Percentiles rank a stretch among this genome's conserved stretches.
Evolutionary conservation across 73 alveolate genomes (phyloP).

Genomic region (Tetrahymena malaccensis): DNA sequence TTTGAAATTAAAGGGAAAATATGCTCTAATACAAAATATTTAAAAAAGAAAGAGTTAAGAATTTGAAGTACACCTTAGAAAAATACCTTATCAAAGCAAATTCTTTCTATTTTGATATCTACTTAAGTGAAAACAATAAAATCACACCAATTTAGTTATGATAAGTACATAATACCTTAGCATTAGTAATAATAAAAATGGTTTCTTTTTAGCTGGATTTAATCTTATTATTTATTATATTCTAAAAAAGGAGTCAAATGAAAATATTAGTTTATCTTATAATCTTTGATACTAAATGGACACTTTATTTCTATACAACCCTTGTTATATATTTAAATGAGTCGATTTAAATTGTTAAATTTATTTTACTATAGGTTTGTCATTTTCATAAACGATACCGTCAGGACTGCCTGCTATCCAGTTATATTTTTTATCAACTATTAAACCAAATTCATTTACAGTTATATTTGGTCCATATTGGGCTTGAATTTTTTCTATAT

Average conservation of each 20-base stretch:
- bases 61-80: not conserved
- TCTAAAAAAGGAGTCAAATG: not conserved
- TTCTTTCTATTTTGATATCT: not conserved
- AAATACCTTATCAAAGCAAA: not conserved
- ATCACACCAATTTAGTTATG: not conserved
- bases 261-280: not conserved
- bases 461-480: not conserved
- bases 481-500: not conserved
- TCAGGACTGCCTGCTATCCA: not conserved
- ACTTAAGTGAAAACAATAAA: not conserved
- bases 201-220: not conserved
- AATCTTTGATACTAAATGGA: not conserved
- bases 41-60: not conserved
- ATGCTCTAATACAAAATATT: not conserved
- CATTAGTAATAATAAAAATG: not conserved
- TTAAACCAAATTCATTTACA: not conserved
- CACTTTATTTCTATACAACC: not conserved
- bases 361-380: not conserved
- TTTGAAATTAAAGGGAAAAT: not conserved
- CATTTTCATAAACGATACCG: not conserved
- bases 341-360: not conserved
- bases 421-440: not conserved
- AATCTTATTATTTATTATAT: not conserved
- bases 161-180: not conserved
- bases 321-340: not conserved